These are phyloP conservation scores for Apocynum venetum DNA, from an alignment of 257 asterid genomes.

Conservation along the genomic window DNA sequence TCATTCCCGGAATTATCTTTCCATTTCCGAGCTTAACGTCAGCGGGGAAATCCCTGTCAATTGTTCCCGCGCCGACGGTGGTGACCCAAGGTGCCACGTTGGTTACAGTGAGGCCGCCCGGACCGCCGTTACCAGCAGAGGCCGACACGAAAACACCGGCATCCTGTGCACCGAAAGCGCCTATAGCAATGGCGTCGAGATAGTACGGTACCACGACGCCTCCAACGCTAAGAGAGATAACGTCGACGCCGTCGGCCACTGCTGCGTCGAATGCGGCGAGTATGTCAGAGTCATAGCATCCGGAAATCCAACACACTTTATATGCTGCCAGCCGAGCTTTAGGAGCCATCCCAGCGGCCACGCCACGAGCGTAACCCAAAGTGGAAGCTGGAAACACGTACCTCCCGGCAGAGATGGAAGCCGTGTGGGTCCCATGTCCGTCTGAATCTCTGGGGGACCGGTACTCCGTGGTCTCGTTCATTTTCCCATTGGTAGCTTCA, in stretches of 20 bases:
- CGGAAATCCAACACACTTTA: slow-evolving; percentile 83
- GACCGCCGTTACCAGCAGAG: slow-evolving; percentile 91
- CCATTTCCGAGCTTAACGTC: slow-evolving; percentile 76
- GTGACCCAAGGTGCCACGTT: slow-evolving; percentile 94
- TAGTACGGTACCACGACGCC: slow-evolving; percentile 85
- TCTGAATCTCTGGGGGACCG: slow-evolving; percentile 83
- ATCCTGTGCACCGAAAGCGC: slow-evolving; percentile 64
- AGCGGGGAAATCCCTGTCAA: slow-evolving; percentile 87
- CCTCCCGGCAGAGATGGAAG: slow-evolving; percentile 94
- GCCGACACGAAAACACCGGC: slow-evolving; percentile 80
- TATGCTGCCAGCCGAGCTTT: slow-evolving; percentile 86
- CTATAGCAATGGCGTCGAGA: slow-evolving; percentile 77
- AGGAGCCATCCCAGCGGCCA: slow-evolving; percentile 96
- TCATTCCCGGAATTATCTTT: slow-evolving; percentile 46
- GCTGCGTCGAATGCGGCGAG: slow-evolving; percentile 89
- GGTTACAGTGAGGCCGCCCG: slow-evolving; percentile 74
- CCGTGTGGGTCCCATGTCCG: slow-evolving; percentile 96
- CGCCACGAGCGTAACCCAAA: slow-evolving; percentile 81
- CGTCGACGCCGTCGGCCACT: slow-evolving; percentile 82
- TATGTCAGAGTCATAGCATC: slow-evolving; percentile 85
- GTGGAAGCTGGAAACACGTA: slow-evolving; percentile 78
- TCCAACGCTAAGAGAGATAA: slow-evolving; percentile 77
- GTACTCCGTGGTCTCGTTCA: slow-evolving; percentile 64
- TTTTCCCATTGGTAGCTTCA: slow-evolving; percentile 68
- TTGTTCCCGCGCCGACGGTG: slow-evolving; percentile 82